Percentiles rank a stretch among this genome's conserved stretches.
These are phyloP conservation scores for Pholiota microspora DNA, from an alignment of 768 basidiomycete species.

Conservation along the genomic window DNA sequence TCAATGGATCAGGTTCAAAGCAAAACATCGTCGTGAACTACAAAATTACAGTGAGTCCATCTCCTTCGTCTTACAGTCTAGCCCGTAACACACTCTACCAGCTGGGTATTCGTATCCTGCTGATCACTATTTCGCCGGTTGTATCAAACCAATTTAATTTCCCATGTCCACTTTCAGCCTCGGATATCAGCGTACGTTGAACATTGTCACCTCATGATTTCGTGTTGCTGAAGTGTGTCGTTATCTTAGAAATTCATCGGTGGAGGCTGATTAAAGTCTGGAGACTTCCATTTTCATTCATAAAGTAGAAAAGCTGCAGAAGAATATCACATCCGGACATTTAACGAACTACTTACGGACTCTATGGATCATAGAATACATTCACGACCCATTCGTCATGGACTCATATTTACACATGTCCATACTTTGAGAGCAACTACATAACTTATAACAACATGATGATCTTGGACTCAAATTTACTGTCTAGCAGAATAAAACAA, in stretches of 20 bases:
- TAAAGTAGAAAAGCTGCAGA: background rate
- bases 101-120: slow-evolving; percentile 64
- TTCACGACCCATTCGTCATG: background rate
- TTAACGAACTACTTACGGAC: background rate
- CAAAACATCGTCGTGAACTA: slow-evolving; percentile 59
- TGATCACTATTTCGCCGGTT: slow-evolving; percentile 64
- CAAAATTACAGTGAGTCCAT: slow-evolving; percentile 55
- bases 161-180: slow-evolving; percentile 52
- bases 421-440: no score
- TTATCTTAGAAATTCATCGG: slow-evolving; percentile 15
- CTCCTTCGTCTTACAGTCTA: background rate
- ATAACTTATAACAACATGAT: no score
- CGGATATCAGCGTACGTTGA: slow-evolving; percentile 21
- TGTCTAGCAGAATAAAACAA: no score
- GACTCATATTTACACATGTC: background rate
- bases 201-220: background rate
- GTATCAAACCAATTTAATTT: slow-evolving; percentile 63
- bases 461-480: no score
- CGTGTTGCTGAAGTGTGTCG: slow-evolving; percentile 3
- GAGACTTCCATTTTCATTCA: background rate
- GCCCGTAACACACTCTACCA: slow-evolving; percentile 23
- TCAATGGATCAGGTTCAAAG: slow-evolving; percentile 36
- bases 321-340: background rate
- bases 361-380: background rate
- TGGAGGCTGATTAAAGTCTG: background rate